Percentiles rank a stretch among this genome's conserved stretches.
Conservation (phyloP, 2,329 filamentous ascomycete species). For the Colletotrichum echinochloae region DNA sequence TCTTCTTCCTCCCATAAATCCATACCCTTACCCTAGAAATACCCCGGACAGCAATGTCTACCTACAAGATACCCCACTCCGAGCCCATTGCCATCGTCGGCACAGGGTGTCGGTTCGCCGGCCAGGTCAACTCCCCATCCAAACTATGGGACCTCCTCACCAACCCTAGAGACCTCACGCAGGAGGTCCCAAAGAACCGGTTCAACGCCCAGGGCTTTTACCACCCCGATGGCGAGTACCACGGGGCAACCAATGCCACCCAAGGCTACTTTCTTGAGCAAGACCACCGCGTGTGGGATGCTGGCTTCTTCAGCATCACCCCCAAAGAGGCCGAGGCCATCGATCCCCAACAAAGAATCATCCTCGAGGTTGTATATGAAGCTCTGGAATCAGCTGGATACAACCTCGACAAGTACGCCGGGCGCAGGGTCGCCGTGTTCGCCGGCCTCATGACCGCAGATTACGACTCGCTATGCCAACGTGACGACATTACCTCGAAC, state of each 20-base stretch:
- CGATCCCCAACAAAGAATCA: slow-evolving; percentile 50
- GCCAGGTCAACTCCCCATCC: slow-evolving; percentile 49
- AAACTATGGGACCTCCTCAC: slow-evolving; percentile 55
- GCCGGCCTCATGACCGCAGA: slow-evolving; percentile 46
- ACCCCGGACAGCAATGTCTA: slow-evolving; percentile 38
- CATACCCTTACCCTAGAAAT: slow-evolving; percentile 35
- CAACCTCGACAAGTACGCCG: slow-evolving; percentile 36
- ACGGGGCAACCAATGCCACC: slow-evolving; percentile 36
- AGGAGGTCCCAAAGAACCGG: slow-evolving; percentile 42
- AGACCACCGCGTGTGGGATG: slow-evolving; percentile 51
- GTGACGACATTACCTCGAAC: slow-evolving; percentile 45
- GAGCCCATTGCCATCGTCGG: slow-evolving; percentile 58
- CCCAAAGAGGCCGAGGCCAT: slow-evolving; percentile 47
- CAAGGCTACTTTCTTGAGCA: slow-evolving; percentile 42
- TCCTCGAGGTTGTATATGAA: slow-evolving; percentile 53
- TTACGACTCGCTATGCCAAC: slow-evolving; percentile 46
- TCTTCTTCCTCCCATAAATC: slow-evolving; percentile 13
- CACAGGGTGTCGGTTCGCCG: slow-evolving; percentile 54
- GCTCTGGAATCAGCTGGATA: slow-evolving; percentile 46
- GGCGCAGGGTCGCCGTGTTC: slow-evolving; percentile 42
- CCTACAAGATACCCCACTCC: slow-evolving; percentile 36
- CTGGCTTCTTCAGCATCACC: slow-evolving; percentile 55
- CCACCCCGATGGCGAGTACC: slow-evolving; percentile 44
- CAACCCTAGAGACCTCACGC: slow-evolving; percentile 42
- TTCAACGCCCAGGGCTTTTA: slow-evolving; percentile 45